A percentile compares a stretch with the other conserved stretches of the same genome.
phyloP scores from a whole-genome alignment of 2,329 filamentous ascomycete species.

The Septoria linicola region DNA sequence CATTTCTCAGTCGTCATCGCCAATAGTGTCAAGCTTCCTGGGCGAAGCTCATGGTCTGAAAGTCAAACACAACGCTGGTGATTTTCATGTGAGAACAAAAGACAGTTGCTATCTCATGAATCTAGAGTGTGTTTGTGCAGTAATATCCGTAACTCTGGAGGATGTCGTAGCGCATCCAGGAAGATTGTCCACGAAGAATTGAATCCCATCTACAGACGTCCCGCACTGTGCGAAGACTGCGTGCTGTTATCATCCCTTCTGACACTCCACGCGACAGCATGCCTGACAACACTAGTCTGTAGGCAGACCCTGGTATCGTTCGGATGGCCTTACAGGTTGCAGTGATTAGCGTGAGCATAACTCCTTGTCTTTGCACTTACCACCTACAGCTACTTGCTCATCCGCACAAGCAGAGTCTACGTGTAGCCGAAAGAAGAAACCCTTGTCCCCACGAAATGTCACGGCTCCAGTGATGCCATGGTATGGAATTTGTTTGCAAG shows the following conservation, averaged over 20 bases:
- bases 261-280: slow-evolving; percentile 6
- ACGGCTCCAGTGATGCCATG: slow-evolving; percentile 1
- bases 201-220: too few species aligned
- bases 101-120: too few species aligned
- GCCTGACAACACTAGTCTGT: background rate
- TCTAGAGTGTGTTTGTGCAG: too few species aligned
- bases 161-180: too few species aligned
- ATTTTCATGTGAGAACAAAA: too few species aligned
- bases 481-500: background rate
- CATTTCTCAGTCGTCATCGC: background rate
- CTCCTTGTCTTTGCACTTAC: background rate
- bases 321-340: background rate
- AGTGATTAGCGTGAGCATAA: background rate
- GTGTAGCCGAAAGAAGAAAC: background rate
- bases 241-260: too few species aligned
- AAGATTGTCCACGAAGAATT: too few species aligned
- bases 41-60: too few species aligned
- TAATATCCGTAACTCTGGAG: too few species aligned
- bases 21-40: slow-evolving; percentile 1
- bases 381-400: background rate
- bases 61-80: too few species aligned
- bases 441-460: background rate
- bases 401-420: background rate
- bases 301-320: slow-evolving; percentile 1
- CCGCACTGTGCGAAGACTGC: too few species aligned